These are phyloP conservation scores for Vachellia pachyceras DNA, from an alignment of 306 rosid genomes.

Conservation along the genomic window DNA sequence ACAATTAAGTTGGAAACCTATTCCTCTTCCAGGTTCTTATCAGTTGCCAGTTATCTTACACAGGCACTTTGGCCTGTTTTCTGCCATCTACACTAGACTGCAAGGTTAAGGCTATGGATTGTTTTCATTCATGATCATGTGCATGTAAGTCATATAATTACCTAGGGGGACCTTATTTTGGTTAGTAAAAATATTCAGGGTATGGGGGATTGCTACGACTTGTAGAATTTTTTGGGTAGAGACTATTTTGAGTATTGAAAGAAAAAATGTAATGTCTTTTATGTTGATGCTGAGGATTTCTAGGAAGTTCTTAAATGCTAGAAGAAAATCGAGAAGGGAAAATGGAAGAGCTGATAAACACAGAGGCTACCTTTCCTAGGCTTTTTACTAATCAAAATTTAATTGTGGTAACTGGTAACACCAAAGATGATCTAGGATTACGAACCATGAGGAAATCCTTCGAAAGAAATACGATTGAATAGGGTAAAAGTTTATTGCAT, in stretches of 20 bases:
- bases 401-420: background rate
- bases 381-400: background rate
- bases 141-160: background rate
- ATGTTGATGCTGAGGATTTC: background rate
- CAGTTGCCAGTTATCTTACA: background rate
- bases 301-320: background rate
- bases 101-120: background rate
- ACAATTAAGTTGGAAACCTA: background rate
- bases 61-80: background rate
- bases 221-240: background rate
- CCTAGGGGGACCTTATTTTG: background rate
- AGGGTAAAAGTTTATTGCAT: background rate
- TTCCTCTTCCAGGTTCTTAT: background rate
- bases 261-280: background rate
- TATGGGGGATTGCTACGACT: background rate
- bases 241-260: background rate
- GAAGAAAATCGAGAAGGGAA: background rate
- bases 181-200: background rate
- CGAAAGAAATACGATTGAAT: background rate
- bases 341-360: background rate
- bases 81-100: background rate
- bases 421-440: background rate
- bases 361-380: background rate
- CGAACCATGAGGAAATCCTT: conserved; percentile 13
- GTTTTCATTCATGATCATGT: background rate